Evolutionary conservation across 2,329 filamentous ascomycete species (phyloP), one percentile per base, ranked within the genome.

Genomic region (Phialophora tarda): DNA sequence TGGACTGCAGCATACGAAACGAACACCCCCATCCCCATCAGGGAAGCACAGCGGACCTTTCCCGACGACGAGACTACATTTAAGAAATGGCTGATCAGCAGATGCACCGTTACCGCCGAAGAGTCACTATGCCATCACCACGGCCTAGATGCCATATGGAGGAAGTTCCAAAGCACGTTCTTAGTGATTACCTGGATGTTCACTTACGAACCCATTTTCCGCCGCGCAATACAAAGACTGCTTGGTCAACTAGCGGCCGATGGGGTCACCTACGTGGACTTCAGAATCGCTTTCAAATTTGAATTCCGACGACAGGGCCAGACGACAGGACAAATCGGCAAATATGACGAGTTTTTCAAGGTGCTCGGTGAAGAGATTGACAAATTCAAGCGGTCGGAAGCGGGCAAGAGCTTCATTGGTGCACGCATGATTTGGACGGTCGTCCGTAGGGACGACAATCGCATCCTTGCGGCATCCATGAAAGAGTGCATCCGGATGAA

Each of bases 121-220:
- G 92, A 96, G 75, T 89, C 88, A 11, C 82, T 93, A 54, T 85
- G 89, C 70, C 92, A 97, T 75, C 90, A 95, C 73, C 89, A 93
- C 73, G 92, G 93, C 2, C 84, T 93, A 17, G 89, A 95, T 76
- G 89, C 89, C 60, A 89, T 96, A 62, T 97, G 93, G 93, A 81
- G 83, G 26, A 93, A 95, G 75, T 96, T 97, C 78, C 81, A 80
- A 58, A 86, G 85, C 53, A 90, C 89, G 68, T 97, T 97, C 78
- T 79, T 84, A 2, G 86, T 94, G 3, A 83, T 94, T 53, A 86
- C 86, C 48, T 89, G 88, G 17, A 85, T 97, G 59, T 84, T 97
- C 57, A 91, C 90, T 78, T 97, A 97, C 78, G 94, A 97, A 78
- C 93, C 93, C 14, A 91, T 98, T 69, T 94, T 91, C 79, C 87